Evolutionary conservation across 306 rosid species (phyloP).

Genomic region (Glycyrrhiza uralensis): DNA sequence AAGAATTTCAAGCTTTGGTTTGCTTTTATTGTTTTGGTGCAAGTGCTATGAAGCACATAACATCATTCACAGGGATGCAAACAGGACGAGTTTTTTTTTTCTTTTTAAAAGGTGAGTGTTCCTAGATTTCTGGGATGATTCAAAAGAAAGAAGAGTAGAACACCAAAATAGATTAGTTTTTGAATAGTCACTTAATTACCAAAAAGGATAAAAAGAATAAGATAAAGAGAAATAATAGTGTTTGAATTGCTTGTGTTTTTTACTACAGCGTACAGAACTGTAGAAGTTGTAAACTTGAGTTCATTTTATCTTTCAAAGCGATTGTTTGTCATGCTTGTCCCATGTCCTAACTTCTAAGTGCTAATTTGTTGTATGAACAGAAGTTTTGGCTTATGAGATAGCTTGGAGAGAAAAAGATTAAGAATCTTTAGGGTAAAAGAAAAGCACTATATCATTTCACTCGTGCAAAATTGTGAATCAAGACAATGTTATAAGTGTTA

Average conservation of each 20-base stretch:
- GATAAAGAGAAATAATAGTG: neutral
- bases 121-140: neutral
- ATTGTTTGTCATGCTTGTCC: neutral
- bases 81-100: neutral
- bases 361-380: neutral
- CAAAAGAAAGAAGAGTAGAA: neutral
- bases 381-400: neutral
- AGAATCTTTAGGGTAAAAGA: neutral
- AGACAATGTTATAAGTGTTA: neutral
- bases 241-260: neutral
- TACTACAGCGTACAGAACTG: neutral
- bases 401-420: neutral
- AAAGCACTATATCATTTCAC: neutral
- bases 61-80: neutral
- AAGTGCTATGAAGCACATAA: neutral
- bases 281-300: neutral
- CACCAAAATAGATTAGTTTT: neutral
- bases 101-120: neutral
- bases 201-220: neutral
- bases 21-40: neutral
- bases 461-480: neutral
- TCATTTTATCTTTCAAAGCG: neutral
- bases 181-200: neutral
- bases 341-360: neutral
- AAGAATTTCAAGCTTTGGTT: slow-evolving; percentile 6